phyloP scores from a whole-genome alignment of 169 alveolate genomes.

The Plasmodium vivax region DNA sequence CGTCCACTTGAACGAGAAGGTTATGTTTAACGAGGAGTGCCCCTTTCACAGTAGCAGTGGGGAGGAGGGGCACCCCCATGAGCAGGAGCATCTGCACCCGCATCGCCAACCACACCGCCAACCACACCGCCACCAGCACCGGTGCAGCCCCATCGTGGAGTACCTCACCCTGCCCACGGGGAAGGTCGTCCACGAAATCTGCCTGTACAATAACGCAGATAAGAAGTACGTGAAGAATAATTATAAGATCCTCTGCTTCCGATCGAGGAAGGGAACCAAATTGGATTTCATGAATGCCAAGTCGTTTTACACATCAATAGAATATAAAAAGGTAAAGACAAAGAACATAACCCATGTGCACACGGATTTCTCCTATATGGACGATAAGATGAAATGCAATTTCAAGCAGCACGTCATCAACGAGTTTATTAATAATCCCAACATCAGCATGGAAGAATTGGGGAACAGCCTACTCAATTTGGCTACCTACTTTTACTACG shows the following conservation, averaged over 20 bases:
- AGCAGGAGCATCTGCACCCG: too few species aligned
- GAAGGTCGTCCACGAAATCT: constrained; percentile 40
- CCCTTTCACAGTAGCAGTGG: background rate
- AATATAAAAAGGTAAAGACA: constrained; percentile 22
- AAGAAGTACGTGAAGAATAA: constrained; percentile 9
- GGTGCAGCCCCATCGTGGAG: constrained; percentile 22
- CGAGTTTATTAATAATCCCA: constrained; percentile 51
- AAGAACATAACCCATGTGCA: constrained; percentile 38
- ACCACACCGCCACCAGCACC: too few species aligned
- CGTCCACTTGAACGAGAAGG: background rate
- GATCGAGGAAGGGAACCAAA: background rate
- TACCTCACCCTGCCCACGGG: constrained; percentile 36
- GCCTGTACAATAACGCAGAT: constrained; percentile 28
- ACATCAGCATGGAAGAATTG: constrained; percentile 44
- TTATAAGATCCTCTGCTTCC: constrained; percentile 38
- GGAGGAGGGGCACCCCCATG: background rate
- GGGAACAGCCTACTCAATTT: constrained; percentile 25
- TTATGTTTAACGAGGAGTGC: constrained; percentile 11
- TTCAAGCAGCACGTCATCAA: constrained; percentile 72
- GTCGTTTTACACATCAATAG: constrained; percentile 45
- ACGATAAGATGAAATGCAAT: constrained; percentile 67
- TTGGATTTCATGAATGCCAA: constrained; percentile 47
- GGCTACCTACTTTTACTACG: constrained; percentile 62
- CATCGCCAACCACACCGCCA: too few species aligned
- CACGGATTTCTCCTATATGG: constrained; percentile 66